These are phyloP conservation scores for Plasmodium berghei DNA, from an alignment of 169 alveolate genomes.

Conservation along the genomic window DNA sequence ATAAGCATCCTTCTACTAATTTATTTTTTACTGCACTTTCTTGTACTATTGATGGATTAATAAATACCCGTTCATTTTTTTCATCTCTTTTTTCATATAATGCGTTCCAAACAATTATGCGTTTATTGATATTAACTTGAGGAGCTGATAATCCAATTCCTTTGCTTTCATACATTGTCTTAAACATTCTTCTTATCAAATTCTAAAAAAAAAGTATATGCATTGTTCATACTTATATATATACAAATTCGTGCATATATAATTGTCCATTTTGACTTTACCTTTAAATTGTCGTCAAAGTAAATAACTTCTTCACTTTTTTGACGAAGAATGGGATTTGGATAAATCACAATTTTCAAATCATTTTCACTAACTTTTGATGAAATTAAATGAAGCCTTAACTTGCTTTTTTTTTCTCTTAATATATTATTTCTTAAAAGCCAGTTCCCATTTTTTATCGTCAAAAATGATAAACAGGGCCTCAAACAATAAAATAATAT, in stretches of 20 bases:
- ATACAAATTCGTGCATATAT: not conserved
- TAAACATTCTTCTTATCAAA: conserved; percentile 27
- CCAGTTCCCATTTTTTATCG: not conserved
- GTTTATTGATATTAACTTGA: conserved; percentile 62
- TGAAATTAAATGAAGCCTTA: not conserved
- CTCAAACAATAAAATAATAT: not conserved
- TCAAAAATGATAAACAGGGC: conserved; percentile 16
- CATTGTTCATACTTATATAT: not conserved
- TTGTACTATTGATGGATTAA: conserved; percentile 64
- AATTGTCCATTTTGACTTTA: not conserved
- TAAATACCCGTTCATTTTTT: conserved; percentile 52
- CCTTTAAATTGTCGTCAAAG: conserved; percentile 59
- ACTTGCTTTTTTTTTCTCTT: conserved; percentile 8
- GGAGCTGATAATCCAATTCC: conserved; percentile 81
- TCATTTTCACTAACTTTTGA: conserved; percentile 21
- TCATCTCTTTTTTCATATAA: conserved; percentile 25
- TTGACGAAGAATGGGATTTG: conserved; percentile 41
- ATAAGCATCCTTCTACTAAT: conserved; percentile 63
- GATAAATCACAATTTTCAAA: conserved; percentile 25
- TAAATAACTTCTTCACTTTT: conserved; percentile 29
- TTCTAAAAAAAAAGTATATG: conserved; percentile 10
- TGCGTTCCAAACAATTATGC: conserved; percentile 76
- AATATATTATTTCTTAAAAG: conserved; percentile 5
- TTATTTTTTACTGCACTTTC: conserved; percentile 16
- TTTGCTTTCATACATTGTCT: conserved; percentile 60